A percentile compares a stretch with the other conserved stretches of the same genome.
These are phyloP conservation scores for Leptodontidium sp. DNA, from an alignment of 2,329 filamentous ascomycete genomes.

Conservation along the genomic window DNA sequence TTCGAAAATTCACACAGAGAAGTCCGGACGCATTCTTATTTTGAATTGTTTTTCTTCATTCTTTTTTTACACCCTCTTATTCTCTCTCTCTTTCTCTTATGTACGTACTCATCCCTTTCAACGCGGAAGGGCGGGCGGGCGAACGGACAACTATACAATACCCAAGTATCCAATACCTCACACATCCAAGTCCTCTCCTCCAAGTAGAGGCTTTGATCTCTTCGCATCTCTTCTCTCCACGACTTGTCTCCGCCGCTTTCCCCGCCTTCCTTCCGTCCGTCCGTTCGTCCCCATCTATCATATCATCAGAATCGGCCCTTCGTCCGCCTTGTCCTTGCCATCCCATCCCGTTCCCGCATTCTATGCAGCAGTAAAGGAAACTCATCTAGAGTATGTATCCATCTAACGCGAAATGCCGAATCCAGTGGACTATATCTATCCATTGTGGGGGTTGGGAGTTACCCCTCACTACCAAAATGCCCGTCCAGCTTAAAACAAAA, in stretches of 20 bases:
- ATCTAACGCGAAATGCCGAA: neutral
- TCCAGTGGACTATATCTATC: neutral
- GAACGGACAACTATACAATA: neutral
- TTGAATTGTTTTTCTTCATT: constrained; percentile 15
- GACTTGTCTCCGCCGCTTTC: neutral
- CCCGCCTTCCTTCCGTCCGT: neutral
- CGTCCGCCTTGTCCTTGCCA: no score
- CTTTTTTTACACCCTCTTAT: neutral
- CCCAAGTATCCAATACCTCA: neutral
- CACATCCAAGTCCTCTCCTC: constrained; percentile 10
- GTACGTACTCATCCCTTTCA: neutral
- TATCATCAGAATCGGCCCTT: constrained; percentile 21
- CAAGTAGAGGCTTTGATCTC: neutral
- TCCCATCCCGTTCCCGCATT: neutral
- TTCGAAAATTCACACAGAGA: neutral
- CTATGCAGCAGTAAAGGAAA: neutral
- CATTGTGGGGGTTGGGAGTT: neutral
- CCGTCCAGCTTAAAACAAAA: neutral
- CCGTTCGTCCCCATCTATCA: constrained; percentile 14
- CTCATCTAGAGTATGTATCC: constrained; percentile 8
- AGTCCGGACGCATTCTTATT: neutral
- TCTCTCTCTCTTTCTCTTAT: neutral
- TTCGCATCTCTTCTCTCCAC: neutral
- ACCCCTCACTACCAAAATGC: neutral
- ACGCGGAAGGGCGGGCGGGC: no score